Evolutionary conservation across 2,329 filamentous ascomycete genomes (phyloP).

Genomic region (Epichloe typhina): DNA sequence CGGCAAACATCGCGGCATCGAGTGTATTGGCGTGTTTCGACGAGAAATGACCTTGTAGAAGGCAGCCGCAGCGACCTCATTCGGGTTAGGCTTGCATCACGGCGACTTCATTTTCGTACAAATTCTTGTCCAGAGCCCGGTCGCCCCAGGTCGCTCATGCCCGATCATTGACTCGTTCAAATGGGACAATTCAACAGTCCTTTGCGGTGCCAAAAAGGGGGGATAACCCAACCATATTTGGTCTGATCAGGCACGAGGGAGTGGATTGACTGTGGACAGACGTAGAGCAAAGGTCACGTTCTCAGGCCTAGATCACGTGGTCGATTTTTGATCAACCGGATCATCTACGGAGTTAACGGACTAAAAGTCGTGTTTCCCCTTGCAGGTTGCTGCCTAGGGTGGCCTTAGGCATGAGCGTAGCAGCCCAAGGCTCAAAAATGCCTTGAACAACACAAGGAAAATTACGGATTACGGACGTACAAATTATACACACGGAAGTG

Average conservation of each 20-base stretch:
- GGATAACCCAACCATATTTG: not conserved
- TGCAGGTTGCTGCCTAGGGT: no score
- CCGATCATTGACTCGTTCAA: not conserved
- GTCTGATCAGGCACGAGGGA: not conserved
- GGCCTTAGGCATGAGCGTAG: no score
- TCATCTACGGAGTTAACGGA: not conserved
- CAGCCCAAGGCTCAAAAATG: no score
- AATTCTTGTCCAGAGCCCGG: not conserved
- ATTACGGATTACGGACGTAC: no score
- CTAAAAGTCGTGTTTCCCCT: no score
- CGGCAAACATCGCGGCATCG: not conserved
- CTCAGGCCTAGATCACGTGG: slow-evolving; percentile 1
- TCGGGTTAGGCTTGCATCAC: not conserved
- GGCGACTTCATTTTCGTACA: not conserved
- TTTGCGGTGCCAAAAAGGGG: not conserved
- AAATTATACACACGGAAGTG: no score
- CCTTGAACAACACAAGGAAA: no score
- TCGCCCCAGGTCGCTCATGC: not conserved
- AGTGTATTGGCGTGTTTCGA: not conserved
- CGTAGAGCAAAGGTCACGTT: not conserved
- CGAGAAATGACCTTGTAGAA: not conserved
- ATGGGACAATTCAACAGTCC: not conserved
- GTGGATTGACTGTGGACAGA: not conserved
- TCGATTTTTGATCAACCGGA: not conserved
- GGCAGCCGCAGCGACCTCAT: not conserved